Evolutionary conservation across 768 basidiomycete species (phyloP).

Genomic region (Lactarius quietus): DNA sequence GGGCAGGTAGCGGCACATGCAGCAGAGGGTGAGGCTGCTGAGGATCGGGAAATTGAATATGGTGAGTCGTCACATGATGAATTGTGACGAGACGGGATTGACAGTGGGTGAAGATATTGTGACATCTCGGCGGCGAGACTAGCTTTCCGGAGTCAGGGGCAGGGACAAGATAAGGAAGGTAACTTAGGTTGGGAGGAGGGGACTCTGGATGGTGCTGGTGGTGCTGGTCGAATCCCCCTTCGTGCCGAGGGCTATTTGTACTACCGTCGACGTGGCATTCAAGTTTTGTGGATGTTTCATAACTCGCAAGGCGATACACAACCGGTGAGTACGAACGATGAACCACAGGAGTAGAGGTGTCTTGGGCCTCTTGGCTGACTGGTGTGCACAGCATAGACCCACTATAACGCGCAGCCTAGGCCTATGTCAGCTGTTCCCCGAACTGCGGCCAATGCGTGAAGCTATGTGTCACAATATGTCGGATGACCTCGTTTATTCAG

Average conservation of each 20-base stretch:
- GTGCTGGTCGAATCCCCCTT: neutral
- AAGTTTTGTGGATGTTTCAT: neutral
- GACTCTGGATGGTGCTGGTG: neutral
- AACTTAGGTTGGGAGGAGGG: neutral
- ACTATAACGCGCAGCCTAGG: neutral
- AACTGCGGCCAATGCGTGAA: neutral
- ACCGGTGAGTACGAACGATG: neutral
- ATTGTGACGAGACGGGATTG: conserved; percentile 13
- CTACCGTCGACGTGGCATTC: neutral
- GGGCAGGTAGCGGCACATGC: neutral
- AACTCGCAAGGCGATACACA: neutral
- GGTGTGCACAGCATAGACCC: neutral
- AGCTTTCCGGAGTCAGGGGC: neutral
- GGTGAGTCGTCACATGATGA: conserved; percentile 10
- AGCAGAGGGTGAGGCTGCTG: too few relatives aligned
- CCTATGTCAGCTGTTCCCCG: neutral
- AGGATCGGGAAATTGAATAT: neutral
- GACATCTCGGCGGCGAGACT: conserved; percentile 9
- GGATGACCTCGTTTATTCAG: neutral
- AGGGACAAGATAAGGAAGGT: neutral
- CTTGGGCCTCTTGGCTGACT: too few relatives aligned
- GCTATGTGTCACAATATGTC: neutral
- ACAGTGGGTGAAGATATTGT: conserved; percentile 5
- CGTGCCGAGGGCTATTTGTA: conserved; percentile 9
- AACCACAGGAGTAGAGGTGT: neutral